Base-by-base conservation (phyloP, 179 eudicot species). In the Amaranthus tricolor region DNA sequence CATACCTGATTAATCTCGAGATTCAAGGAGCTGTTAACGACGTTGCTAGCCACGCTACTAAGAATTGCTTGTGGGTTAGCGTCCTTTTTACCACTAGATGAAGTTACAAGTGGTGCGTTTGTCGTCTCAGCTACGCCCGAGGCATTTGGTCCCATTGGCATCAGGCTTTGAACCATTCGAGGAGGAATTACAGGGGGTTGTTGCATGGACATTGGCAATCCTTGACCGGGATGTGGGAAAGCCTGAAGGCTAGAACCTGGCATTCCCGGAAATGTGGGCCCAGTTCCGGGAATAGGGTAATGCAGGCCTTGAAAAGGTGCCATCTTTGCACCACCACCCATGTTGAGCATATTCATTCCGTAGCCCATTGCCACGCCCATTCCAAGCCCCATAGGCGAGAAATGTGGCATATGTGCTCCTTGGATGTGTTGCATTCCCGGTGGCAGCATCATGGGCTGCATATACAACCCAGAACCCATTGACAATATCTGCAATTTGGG, bases 381-480 rank as follows among this genome's bases (percentile, higher is more conserved):
- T 16, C 96, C 93, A 13, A 84, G 57, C 17, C 88, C 87, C 91
- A 93, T 85, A 8, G 93, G 88, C 43, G 95, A 75, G 76, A 86
- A 95, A 80, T 80, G 96, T 19, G 89, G 84, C 83, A 90, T 73
- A 66, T 88, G 98, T 61, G 93, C 79, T 47, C 95, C 85, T 62
- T 84, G 95, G 69, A 92, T 51, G 61, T 85, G 90, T 74, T 87
- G 95, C 89, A 91, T 79, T 80, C 94, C 97, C 8, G 89, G 59
- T 1, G 98, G 92, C 62, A 88, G 77, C 98, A 93, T 89, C 98
- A 96, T 91, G 63, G 88, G 92, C 19, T 91, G 97, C 91, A 93
- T 91, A 70, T 86, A 96, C 75, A 96, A 14, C 68, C 99, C 99
- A 57, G 91, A 79, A 72, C 99, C 99, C 99, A 96, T 91, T 20